phyloP scores from a whole-genome alignment of 371 early-diverging fungal genomes.

The Capniomyces stellatus region DNA sequence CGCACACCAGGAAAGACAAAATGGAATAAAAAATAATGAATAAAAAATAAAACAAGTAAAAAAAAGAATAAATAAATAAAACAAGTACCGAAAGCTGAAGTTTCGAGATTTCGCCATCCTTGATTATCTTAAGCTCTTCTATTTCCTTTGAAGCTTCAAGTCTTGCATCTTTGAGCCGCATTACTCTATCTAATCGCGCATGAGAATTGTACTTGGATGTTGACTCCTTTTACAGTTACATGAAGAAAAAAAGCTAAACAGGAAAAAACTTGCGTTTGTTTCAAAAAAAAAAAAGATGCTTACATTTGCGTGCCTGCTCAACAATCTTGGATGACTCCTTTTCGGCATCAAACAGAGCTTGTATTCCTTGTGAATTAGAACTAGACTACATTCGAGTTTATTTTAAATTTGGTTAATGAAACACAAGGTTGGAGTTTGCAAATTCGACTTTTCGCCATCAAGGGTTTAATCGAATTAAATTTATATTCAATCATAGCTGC shows the following conservation, averaged over 20 bases:
- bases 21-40: no score
- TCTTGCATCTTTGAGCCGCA: conserved; percentile 86
- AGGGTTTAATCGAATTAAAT: no score
- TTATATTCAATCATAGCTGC: no score
- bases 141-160: conserved; percentile 86
- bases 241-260: not conserved
- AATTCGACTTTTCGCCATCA: no score
- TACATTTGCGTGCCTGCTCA: conserved; percentile 82
- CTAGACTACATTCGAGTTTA: conserved; percentile 21
- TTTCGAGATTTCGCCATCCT: conserved; percentile 59
- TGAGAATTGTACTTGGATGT: not conserved
- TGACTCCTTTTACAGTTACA: not conserved
- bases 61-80: not conserved
- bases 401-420: not conserved
- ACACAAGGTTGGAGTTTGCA: no score
- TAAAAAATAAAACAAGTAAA: not conserved
- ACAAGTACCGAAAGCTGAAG: conserved; percentile 56
- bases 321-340: conserved; percentile 81
- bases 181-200: conserved; percentile 54
- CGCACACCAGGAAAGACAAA: no score
- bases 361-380: conserved; percentile 62
- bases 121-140: conserved; percentile 62
- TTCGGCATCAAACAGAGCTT: conserved; percentile 69
- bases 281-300: conserved; percentile 6
- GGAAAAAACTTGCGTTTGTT: not conserved